Base-by-base conservation (phyloP, 805 yeast genomes). In the Pichia nanzhaoensis region DNA sequence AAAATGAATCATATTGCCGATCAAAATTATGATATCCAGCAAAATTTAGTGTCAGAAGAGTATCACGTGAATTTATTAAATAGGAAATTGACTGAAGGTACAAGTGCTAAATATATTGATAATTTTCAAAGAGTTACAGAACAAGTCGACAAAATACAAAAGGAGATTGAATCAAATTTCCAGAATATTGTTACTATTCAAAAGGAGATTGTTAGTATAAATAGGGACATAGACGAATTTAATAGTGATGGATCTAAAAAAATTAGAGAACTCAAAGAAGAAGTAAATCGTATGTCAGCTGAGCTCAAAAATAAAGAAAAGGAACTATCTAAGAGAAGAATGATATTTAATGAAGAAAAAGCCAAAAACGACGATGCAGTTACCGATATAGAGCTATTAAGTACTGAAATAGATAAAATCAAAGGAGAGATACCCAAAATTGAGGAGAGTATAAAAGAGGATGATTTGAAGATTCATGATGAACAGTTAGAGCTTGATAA, bases 221-320 rank as follows among this genome's bases (percentile, higher is more conserved):
- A 84, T 56, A 74, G 68, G 16, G 98, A 93, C 60, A 85, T 89
- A 68, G 70, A 73, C 42, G 98, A 93, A 55, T 91, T 89, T 59
- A 78, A 75, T 48, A 68, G 67, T 37, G 84, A 95, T 60, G 90
- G 89, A 54, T 87, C 90, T 1, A 75, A 82, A 1, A 95, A 91
- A 60, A 69, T 95, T 48, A 77, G 77, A 40, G 78, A 84, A 55
- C 65, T 84, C 35, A 73, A 77, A 51, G 49, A 55, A 5, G 88
- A 84, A 49, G 70, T 83, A 20, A 55, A 58, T 10, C 51, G 56
- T 7, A 60, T 83, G 4, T 56, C 67, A 0, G 50, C 56, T 6
- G 63, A 71, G 38, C 55, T 74, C 0, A 56, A 53, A 2, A 41
- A 55, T 2, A 52, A 66, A 18, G 79, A 77, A 42, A 53, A 53